phyloP scores from a whole-genome alignment of 306 rosid species.

The Cucumis sativus region Cucumber_9930_V3 NC_026657.2:11462001-11462500 shows the following conservation, averaged over 20 bases:
- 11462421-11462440: not conserved
- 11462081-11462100: not conserved
- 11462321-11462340: constrained; percentile 89
- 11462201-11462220: constrained; percentile 77
- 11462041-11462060: constrained; percentile 77
- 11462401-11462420: constrained; percentile 55
- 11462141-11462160: not conserved
- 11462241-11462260: constrained; percentile 31
- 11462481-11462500: not conserved
- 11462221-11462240: constrained; percentile 67
- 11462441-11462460: not conserved
- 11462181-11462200: constrained; percentile 9
- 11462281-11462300: constrained; percentile 86
- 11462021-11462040: constrained; percentile 83
- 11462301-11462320: constrained; percentile 79
- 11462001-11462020: constrained; percentile 74
- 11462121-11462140: constrained; percentile 2
- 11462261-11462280: constrained; percentile 68
- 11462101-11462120: not conserved
- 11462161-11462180: not conserved
- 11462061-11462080: constrained; percentile 44
- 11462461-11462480: not conserved
- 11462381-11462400: constrained; percentile 74
- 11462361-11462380: constrained; percentile 74
- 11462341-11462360: constrained; percentile 71